phyloP scores from a whole-genome alignment of 108 stramenopile species.

The Nitzschia sp. region DNA sequence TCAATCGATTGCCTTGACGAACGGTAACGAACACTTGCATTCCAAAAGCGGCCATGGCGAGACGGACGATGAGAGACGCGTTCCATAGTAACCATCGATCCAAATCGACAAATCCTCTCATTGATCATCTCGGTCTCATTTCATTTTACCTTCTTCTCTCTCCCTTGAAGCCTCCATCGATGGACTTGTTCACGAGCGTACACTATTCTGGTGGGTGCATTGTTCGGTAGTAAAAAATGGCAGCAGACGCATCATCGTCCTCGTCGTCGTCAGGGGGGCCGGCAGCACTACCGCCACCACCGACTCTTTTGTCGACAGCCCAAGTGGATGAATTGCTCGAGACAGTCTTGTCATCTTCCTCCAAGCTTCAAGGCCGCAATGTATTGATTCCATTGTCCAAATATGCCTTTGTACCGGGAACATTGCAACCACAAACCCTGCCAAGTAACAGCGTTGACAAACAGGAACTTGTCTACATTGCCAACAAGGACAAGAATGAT shows the following conservation, averaged over 20 bases:
- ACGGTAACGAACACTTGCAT: no score
- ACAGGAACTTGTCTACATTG: conserved; percentile 8
- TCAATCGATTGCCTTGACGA: no score
- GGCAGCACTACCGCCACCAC: neutral
- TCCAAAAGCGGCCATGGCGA: no score
- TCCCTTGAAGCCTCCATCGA: no score
- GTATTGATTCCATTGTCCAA: conserved; percentile 43
- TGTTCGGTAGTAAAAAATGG: conserved; percentile 3
- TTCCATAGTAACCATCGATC: no score
- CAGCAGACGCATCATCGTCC: neutral
- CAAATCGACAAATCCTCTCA: no score
- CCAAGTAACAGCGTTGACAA: neutral
- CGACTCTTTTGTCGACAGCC: neutral
- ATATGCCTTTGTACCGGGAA: conserved; percentile 43
- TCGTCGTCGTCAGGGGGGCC: neutral
- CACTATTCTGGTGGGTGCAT: no score
- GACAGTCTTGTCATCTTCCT: neutral
- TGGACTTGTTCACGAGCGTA: no score
- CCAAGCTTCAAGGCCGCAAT: conserved; percentile 15
- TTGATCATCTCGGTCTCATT: no score
- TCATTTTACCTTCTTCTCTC: no score
- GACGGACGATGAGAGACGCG: no score
- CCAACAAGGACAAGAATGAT: conserved; percentile 7
- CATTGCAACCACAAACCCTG: conserved; percentile 25
- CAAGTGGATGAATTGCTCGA: conserved; percentile 10